Percentiles rank a stretch among this genome's conserved stretches.
Evolutionary conservation across 2,329 filamentous ascomycete species (phyloP).

Genomic region (Pestalotiopsis sp.): DNA sequence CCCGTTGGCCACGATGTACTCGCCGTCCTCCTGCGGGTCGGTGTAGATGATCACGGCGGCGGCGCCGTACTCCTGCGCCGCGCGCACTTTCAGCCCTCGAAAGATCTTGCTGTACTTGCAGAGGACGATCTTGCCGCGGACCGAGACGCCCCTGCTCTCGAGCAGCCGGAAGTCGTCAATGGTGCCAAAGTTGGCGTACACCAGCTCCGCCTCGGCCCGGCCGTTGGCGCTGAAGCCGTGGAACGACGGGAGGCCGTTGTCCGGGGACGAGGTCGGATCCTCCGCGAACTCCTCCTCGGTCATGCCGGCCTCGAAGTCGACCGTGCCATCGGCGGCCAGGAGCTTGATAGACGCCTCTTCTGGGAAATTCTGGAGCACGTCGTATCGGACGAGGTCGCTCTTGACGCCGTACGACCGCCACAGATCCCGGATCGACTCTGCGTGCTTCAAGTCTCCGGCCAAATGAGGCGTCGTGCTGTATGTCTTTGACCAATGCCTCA

Average conservation of each 20-base stretch:
- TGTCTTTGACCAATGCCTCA: slow-evolving; percentile 23
- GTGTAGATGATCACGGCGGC: slow-evolving; percentile 69
- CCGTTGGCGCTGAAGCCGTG: slow-evolving; percentile 75
- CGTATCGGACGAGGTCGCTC: slow-evolving; percentile 42
- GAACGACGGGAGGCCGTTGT: slow-evolving; percentile 69
- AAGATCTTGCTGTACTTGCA: slow-evolving; percentile 72
- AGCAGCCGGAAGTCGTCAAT: slow-evolving; percentile 69
- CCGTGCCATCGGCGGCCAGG: slow-evolving; percentile 10
- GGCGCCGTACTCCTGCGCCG: slow-evolving; percentile 72
- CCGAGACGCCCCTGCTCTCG: slow-evolving; percentile 24
- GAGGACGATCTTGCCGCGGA: slow-evolving; percentile 71
- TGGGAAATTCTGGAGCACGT: slow-evolving; percentile 58
- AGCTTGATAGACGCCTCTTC: slow-evolving; percentile 32
- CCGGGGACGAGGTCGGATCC: slow-evolving; percentile 64
- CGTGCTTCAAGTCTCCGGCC: slow-evolving; percentile 24
- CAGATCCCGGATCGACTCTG: slow-evolving; percentile 23
- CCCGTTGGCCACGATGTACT: slow-evolving; percentile 67
- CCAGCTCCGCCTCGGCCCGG: slow-evolving; percentile 69
- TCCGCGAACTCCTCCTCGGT: slow-evolving; percentile 49
- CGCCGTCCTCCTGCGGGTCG: slow-evolving; percentile 72
- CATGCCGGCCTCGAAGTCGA: not conserved
- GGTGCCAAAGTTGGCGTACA: slow-evolving; percentile 73
- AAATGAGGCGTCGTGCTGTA: slow-evolving; percentile 25
- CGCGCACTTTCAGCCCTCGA: slow-evolving; percentile 72
- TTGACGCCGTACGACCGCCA: slow-evolving; percentile 25